phyloP scores from a whole-genome alignment of 176 grass and related monocot species.

The Carex scoparia region DNA sequence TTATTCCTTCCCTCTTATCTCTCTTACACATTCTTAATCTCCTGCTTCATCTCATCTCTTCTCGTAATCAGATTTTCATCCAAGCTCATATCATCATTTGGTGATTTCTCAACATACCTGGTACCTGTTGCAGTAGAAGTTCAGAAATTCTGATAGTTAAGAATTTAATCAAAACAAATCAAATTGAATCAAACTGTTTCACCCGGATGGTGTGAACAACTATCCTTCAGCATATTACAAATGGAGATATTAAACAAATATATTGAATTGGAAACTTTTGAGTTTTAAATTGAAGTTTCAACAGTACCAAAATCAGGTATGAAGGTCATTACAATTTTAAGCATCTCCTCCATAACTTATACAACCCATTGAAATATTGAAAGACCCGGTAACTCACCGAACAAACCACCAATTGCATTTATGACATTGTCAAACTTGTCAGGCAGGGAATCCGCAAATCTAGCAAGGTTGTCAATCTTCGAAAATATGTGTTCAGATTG shows the following conservation, averaged over 20 bases:
- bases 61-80: background rate
- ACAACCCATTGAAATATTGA: background rate
- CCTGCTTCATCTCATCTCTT: background rate
- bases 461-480: constrained; percentile 7
- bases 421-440: constrained; percentile 14
- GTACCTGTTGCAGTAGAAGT: background rate
- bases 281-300: too few species aligned
- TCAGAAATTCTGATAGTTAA: too few species aligned
- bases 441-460: constrained; percentile 13
- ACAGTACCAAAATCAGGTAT: background rate
- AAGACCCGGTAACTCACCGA: background rate
- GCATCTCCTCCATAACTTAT: constrained; percentile 2
- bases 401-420: background rate
- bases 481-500: background rate
- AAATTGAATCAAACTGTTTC: too few species aligned
- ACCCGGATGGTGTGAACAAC: too few species aligned
- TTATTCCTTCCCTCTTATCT: background rate
- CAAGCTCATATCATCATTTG: background rate
- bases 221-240: too few species aligned
- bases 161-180: too few species aligned
- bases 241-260: too few species aligned
- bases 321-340: background rate
- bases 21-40: background rate
- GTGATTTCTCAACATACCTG: background rate
- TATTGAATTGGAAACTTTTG: too few species aligned